A percentile compares a stretch with the other conserved stretches of the same genome.
Conservation (phyloP, 139 green algal genomes). For the Tetradesmus lagerheimii region DNA sequence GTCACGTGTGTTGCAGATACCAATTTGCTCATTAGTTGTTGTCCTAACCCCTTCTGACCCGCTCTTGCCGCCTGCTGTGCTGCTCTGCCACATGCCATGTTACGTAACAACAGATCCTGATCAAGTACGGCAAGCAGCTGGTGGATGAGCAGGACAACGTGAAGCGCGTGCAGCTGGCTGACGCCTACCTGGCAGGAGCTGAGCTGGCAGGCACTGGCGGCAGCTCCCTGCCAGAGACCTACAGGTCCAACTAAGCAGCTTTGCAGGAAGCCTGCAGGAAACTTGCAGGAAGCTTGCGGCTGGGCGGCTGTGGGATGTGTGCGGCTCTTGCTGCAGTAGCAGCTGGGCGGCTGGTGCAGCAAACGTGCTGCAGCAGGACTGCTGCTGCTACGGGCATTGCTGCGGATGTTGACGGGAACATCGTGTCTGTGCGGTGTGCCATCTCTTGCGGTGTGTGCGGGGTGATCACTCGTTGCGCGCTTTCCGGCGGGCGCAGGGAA, state of each 20-base stretch:
- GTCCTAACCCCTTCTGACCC: neutral
- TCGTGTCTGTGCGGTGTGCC: neutral
- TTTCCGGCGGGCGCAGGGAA: neutral
- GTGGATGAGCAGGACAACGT: conserved; percentile 99
- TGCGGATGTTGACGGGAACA: neutral
- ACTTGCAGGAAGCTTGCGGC: neutral
- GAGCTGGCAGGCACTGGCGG: conserved; percentile 83
- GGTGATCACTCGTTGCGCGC: neutral
- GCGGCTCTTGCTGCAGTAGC: neutral
- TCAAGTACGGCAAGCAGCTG: conserved; percentile 89
- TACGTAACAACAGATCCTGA: conserved; percentile 1
- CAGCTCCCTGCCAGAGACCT: conserved; percentile 81
- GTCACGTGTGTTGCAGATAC: too few relatives aligned
- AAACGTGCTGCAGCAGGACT: neutral
- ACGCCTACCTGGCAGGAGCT: conserved; percentile 92
- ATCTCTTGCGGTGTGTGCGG: neutral
- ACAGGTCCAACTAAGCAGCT: conserved; percentile 28
- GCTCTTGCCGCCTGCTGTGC: neutral
- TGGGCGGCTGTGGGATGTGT: neutral
- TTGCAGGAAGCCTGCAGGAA: neutral
- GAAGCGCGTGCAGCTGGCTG: conserved; percentile 97
- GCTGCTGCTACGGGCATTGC: neutral
- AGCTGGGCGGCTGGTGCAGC: neutral
- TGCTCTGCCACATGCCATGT: neutral
- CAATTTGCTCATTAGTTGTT: neutral